Evolutionary conservation across 2,329 filamentous ascomycete genomes (phyloP), one percentile per base, ranked within the genome.

Genomic region (Curvularia verruculosa): DNA sequence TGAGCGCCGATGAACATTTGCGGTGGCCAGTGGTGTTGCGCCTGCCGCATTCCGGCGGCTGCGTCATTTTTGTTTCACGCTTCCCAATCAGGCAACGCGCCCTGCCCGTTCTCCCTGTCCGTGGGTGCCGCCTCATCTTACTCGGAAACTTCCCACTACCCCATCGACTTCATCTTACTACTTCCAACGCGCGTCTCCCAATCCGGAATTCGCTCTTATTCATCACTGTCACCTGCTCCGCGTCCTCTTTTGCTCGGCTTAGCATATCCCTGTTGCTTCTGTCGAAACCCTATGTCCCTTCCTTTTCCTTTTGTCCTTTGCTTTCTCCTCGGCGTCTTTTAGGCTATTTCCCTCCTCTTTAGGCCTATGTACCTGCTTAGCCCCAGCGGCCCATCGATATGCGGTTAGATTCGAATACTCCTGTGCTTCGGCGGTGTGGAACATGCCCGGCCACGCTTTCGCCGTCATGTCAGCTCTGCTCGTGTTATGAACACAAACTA

Each of bases 11-110:
- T 29, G 36, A 18, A 23, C n/a, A 21, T 9, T 18, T 28, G 26
- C 41, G 24, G 24, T 28, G n/a, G n/a, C n/a, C n/a, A n/a, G n/a
- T n/a, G 48, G 34, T 41, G 48, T 49, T 56, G 53, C 48, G 41
- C 47, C 41, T 52, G 37, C 53, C 53, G 47, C 40, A 41, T 40
- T 46, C 23, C 19, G 29, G 8, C 36, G 26, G 40, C 37, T 56
- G 52, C 49, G 54, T 56, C 54, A 56, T 49, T 24, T 19, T 36
- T 13, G 54, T 56, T 56, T 56, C 54, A 56, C 7, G 8, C 13
- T n/a, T 29, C 54, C 26, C 15, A 19, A 23, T 44, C 37, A 3
- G 54, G 54, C 18, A 44, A 37, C 15, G 28, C 46, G 34, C n/a
- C 21, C 12, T 13, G 15, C 15, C 21, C 10, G 23, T 18, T 15